Evolutionary conservation across 164 flowering plant species (phyloP).

Genomic region (Umbellularia californica): DNA sequence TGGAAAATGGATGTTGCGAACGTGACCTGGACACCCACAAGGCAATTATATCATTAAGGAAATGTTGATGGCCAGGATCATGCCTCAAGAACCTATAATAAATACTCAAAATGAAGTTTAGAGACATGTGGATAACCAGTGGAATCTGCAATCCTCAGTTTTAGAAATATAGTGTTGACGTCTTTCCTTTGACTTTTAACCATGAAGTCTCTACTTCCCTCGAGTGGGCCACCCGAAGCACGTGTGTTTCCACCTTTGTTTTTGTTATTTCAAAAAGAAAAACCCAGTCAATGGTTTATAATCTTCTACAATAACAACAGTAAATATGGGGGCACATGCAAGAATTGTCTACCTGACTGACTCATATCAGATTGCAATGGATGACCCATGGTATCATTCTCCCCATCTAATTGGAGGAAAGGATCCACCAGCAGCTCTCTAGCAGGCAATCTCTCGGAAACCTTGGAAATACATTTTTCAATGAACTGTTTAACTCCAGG

Average conservation of each 20-base stretch:
- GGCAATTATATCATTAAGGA: not conserved
- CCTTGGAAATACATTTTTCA: slow-evolving; percentile 84
- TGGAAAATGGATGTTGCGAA: slow-evolving; percentile 91
- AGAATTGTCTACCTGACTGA: slow-evolving; percentile 34
- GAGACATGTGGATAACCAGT: slow-evolving; percentile 43
- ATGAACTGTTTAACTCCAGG: slow-evolving; percentile 62
- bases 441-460: slow-evolving; percentile 68
- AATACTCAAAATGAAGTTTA: slow-evolving; percentile 7
- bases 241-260: slow-evolving; percentile 10
- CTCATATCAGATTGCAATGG: slow-evolving; percentile 19
- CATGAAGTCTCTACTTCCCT: slow-evolving; percentile 47
- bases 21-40: slow-evolving; percentile 44
- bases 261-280: slow-evolving; percentile 5
- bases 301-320: slow-evolving; percentile 1
- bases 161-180: slow-evolving; percentile 66
- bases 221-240: slow-evolving; percentile 21
- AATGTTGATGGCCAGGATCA: not conserved
- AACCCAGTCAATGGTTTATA: not conserved
- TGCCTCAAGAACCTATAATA: not conserved
- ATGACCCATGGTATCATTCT: slow-evolving; percentile 35
- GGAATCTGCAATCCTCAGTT: slow-evolving; percentile 71
- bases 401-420: slow-evolving; percentile 59
- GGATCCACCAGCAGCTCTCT: slow-evolving; percentile 76
- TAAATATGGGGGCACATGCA: not conserved
- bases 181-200: slow-evolving; percentile 82